A percentile compares a stretch with the other conserved stretches of the same genome.
Evolutionary conservation across 352 stramenopile genomes (phyloP).

Genomic region (Globisporangium nunn): DNA sequence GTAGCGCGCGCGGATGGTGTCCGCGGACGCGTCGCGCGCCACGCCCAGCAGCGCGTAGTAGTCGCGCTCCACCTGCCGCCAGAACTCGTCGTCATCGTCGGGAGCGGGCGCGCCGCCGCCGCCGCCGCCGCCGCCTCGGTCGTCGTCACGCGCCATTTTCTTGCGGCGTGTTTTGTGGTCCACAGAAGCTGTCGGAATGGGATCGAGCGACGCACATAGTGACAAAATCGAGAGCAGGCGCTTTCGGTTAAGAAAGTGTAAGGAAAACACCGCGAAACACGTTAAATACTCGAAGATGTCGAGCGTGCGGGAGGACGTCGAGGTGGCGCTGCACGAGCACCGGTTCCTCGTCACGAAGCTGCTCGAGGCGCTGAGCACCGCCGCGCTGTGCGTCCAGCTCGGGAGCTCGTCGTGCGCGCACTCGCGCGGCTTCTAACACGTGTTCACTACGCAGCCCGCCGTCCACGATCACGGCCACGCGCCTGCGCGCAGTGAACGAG

Average conservation of each 20-base stretch:
- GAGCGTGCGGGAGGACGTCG: constrained; percentile 68
- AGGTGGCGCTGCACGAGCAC: constrained; percentile 73
- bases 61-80: constrained; percentile 62
- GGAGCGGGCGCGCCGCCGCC: neutral
- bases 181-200: too few species aligned
- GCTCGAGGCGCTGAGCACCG: constrained; percentile 65
- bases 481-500: constrained; percentile 69
- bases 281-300: constrained; percentile 15
- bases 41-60: constrained; percentile 83
- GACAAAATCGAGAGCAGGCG: too few species aligned
- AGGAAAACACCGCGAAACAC: too few species aligned
- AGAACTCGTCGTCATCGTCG: constrained; percentile 31
- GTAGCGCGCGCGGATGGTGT: constrained; percentile 68
- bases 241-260: too few species aligned
- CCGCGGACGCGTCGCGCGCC: constrained; percentile 34
- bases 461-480: constrained; percentile 67
- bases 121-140: neutral
- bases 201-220: too few species aligned
- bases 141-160: neutral
- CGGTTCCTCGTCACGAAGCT: constrained; percentile 81
- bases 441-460: constrained; percentile 50
- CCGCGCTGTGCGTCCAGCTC: constrained; percentile 28
- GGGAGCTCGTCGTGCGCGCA: too few species aligned
- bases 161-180: neutral
- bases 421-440: too few species aligned